These are phyloP conservation scores for Mycena polygramma DNA, from an alignment of 768 basidiomycete genomes.

Conservation along the genomic window DNA sequence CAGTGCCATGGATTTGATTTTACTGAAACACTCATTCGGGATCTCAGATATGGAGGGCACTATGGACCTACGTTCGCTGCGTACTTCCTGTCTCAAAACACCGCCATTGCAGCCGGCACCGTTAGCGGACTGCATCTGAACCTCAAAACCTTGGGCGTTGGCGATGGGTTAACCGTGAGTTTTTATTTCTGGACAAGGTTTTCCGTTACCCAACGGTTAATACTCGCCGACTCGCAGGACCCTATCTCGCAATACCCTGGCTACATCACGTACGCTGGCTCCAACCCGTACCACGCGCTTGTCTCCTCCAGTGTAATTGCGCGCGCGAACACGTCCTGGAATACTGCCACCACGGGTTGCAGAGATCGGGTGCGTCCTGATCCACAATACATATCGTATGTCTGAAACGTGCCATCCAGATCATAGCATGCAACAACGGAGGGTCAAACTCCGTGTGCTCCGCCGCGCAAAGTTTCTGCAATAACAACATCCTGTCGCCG, in stretches of 20 bases:
- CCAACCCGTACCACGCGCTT: slow-evolving; percentile 69
- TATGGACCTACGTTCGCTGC: slow-evolving; percentile 79
- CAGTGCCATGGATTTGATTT: slow-evolving; percentile 26
- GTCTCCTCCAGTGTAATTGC: slow-evolving; percentile 58
- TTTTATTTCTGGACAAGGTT: not conserved
- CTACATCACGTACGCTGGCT: slow-evolving; percentile 66
- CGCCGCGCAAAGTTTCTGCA: slow-evolving; percentile 69
- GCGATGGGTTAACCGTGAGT: slow-evolving; percentile 71
- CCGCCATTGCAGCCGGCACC: slow-evolving; percentile 62
- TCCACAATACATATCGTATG: not conserved
- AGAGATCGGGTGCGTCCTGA: slow-evolving; percentile 54
- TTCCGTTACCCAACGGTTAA: not conserved
- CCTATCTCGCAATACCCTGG: slow-evolving; percentile 69
- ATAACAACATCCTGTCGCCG: slow-evolving; percentile 65
- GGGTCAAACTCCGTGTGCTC: slow-evolving; percentile 67
- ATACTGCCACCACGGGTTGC: slow-evolving; percentile 59
- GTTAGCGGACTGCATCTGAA: slow-evolving; percentile 64
- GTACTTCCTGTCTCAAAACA: slow-evolving; percentile 71
- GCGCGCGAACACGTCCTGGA: slow-evolving; percentile 59
- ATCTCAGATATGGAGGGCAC: slow-evolving; percentile 75
- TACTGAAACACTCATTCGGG: not conserved
- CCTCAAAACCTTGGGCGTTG: slow-evolving; percentile 70
- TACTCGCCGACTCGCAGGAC: slow-evolving; percentile 43
- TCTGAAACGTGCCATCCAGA: slow-evolving; percentile 48
- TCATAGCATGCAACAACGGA: slow-evolving; percentile 63